Percentiles rank a stretch among this genome's conserved stretches.
Evolutionary conservation across 208 protist species (phyloP).

Genomic region (Phytomonas sp.): DNA sequence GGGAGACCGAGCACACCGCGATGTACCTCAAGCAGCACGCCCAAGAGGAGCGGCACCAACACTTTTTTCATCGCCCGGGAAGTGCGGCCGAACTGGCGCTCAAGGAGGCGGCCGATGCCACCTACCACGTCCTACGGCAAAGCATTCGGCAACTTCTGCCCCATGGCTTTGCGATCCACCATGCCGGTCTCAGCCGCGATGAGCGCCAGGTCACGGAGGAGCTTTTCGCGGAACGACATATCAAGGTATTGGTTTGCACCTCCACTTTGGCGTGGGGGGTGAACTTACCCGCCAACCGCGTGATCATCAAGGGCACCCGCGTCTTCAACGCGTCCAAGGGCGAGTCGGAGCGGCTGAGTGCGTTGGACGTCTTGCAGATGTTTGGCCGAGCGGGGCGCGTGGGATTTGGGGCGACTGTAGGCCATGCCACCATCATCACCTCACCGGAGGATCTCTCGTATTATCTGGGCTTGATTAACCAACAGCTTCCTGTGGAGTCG

Average conservation of each 20-base stretch:
- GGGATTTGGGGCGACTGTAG: conserved; percentile 87
- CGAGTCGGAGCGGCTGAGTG: conserved; percentile 91
- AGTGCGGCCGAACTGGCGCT: conserved; percentile 82
- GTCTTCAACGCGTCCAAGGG: conserved; percentile 98
- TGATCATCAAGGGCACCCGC: conserved; percentile 99
- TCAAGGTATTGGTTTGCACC: conserved; percentile 98
- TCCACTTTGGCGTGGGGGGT: conserved; percentile 99
- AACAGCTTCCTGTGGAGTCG: conserved; percentile 99
- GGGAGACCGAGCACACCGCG: conserved; percentile 97
- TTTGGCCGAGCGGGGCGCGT: conserved; percentile 98
- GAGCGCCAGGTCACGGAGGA: conserved; percentile 96
- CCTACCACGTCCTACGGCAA: conserved; percentile 22
- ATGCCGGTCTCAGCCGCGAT: conserved; percentile 95
- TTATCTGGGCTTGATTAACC: conserved; percentile 97
- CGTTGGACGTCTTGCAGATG: conserved; percentile 99
- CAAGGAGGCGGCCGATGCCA: conserved; percentile 37
- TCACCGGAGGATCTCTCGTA: conserved; percentile 96
- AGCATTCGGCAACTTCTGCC: conserved; percentile 80
- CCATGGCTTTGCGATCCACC: conserved; percentile 98
- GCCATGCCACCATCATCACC: conserved; percentile 96
- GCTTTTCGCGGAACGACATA: conserved; percentile 94
- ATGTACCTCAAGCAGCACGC: conserved; percentile 84
- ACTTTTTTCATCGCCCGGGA: conserved; percentile 84
- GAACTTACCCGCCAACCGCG: conserved; percentile 99
- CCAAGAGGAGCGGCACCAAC: conserved; percentile 81